Base-by-base conservation (phyloP, 306 rosid species). In the Gastrolobium bilobum region DNA sequence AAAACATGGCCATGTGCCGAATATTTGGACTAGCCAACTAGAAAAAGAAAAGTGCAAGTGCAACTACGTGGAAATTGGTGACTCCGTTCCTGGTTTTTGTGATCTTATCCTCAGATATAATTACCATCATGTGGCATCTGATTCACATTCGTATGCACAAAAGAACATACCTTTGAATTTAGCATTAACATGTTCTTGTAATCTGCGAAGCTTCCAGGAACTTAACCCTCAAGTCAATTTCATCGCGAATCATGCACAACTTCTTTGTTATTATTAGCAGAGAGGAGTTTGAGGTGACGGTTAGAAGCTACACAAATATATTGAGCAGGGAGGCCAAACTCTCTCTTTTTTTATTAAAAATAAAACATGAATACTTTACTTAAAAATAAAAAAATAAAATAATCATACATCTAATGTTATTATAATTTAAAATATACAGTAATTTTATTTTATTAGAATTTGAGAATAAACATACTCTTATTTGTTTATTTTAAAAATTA, bases 1-100 rank as follows among this genome's bases (percentile, higher is more conserved):
- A 48, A 35, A 53, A 42, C 3, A 8, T 35, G 8, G 10, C 14
- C 78, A 60, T 31, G 85, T 62, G 73, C 44, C 8, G 26, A 47
- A 44, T 44, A 52, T 77, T 77, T 77, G 40, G 50, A 44, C 6
- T 39, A 34, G 69, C 51, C 33, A 76, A 37, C 6, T 39, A 34
- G 69, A 68, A 51, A 76, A 82, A 37, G 78, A 51, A 31, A 82
- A 82, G 68, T 68, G 73, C 2, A 13, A 50, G 52, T 76, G 85
- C 29, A 75, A 68, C 61, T 69, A 60, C 37, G 2, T 1, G 75
- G 84, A 78, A 82, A 68, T 30, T 85, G 76, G 50, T 6, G 7
- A 2, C 15, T 29, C 43, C 48, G 20, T 61, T 54, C 38, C 9
- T 7, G 1, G 48, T 37, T 38, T 2, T 5, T 48, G 35, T 3